Base-by-base conservation (phyloP, 192 early-diverging fungal genomes). In the Lobosporangium transversale region DNA sequence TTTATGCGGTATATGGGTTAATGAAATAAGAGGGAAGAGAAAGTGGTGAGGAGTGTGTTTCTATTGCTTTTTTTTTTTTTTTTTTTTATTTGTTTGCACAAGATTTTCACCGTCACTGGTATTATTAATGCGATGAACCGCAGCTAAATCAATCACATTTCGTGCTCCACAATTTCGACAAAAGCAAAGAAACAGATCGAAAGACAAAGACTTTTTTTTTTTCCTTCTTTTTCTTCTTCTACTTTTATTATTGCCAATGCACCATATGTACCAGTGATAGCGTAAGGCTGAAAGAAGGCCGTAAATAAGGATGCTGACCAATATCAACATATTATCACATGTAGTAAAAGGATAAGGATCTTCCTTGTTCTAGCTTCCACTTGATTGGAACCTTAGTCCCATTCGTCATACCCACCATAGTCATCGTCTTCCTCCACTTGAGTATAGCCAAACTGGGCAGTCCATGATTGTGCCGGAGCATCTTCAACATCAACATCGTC, bases 401-500 rank as follows among this genome's bases (percentile, higher is more conserved):
- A 78, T 44, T 81, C 70, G 21, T 82, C 73, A 40, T 74, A 59
- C 1, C 31, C 65, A 52, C 15, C 51, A 32, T 31, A 53, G 15
- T 47, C 58, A 12, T 70, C 73, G 0, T 81, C 69, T 10, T 68
- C 58, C 20, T 73, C 70, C 1, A 35, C 62, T 18, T 62, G 43
- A 2, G n/a, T 50, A 45, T 64, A 80, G 17, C 71, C 78, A 31
- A 79, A 37, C 37, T 56, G 60, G 6, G 65, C 56, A 3, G 53
- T 45, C 62, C 66, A 53, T 30, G 57, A 57, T 50, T 70, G 23
- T 62, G 49, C 1, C 31, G 42, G 35, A 65, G 61, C 64, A 29
- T 61, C 68, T 4, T 70, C 78, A 1, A 70, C 80, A 14, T 82
- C 87, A 2, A 80, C 80, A 8, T 86, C 84, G 0, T 84, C 81